These are phyloP conservation scores for Ustilago loliicola DNA, from an alignment of 1,284 basidiomycete species.

Conservation along the genomic window DNA sequence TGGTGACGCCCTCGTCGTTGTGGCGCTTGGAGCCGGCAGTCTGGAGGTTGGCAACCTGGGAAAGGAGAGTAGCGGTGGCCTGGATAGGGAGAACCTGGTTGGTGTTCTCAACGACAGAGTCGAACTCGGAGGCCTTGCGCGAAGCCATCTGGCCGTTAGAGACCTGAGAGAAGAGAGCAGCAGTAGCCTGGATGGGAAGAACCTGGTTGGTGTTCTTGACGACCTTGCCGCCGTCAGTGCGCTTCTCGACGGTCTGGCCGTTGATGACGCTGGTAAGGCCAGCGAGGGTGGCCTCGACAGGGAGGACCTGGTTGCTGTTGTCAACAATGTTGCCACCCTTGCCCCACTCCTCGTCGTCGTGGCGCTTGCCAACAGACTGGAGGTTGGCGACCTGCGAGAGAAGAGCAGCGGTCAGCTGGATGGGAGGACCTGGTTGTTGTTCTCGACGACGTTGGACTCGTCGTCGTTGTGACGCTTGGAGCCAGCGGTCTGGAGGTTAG, in stretches of 20 bases:
- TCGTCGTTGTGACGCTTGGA: conserved; percentile 9
- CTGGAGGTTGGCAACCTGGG: conserved; percentile 21
- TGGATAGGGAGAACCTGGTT: conserved; percentile 32
- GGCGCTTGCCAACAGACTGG: conserved; percentile 23
- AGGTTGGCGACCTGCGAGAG: conserved; percentile 27
- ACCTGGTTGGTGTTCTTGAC: conserved; percentile 37
- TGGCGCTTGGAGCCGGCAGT: conserved; percentile 21
- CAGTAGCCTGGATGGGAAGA: conserved; percentile 30
- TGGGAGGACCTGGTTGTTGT: conserved; percentile 29
- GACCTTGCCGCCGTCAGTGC: conserved; percentile 1
- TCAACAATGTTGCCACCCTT: conserved; percentile 30
- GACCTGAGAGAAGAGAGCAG: conserved; percentile 25
- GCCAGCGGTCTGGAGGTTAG: conserved; percentile 32
- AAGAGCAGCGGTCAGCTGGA: conserved; percentile 22
- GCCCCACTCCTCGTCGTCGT: conserved; percentile 7
- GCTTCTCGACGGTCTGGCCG: conserved; percentile 17
- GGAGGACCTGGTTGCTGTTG: conserved; percentile 36
- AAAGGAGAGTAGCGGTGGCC: conserved; percentile 25
- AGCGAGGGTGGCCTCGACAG: conserved; percentile 30
- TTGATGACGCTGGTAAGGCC: conserved; percentile 28
- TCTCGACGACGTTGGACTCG: conserved; percentile 16
- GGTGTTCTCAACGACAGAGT: conserved; percentile 25
- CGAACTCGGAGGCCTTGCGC: conserved; percentile 16
- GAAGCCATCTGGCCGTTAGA: conserved; percentile 16
- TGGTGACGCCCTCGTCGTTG: conserved; percentile 5